Conservation (phyloP, 2,329 filamentous ascomycete genomes). For the Scedosporium boydii region DNA sequence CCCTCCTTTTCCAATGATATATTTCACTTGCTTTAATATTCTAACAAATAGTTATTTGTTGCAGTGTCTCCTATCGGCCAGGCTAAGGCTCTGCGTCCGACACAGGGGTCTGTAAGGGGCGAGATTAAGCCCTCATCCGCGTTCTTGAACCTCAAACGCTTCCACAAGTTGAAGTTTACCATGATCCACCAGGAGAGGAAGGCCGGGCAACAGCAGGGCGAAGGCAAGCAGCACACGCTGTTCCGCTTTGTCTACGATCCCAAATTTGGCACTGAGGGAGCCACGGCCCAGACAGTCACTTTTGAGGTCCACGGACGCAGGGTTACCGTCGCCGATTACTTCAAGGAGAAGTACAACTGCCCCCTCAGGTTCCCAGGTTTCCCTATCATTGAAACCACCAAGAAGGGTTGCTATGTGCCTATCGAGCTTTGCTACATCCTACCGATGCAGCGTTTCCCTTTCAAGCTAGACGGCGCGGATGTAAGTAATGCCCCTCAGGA, state of each 20-base stretch:
- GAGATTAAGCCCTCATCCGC: slow-evolving; percentile 33
- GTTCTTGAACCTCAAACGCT: slow-evolving; percentile 44
- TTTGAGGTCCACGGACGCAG: slow-evolving; percentile 43
- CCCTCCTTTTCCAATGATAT: background rate
- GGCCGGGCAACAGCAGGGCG: slow-evolving; percentile 23
- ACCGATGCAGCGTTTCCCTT: slow-evolving; percentile 50
- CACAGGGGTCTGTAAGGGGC: slow-evolving; percentile 6
- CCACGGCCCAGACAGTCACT: slow-evolving; percentile 38
- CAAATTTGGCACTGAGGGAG: slow-evolving; percentile 34
- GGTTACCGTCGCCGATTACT: slow-evolving; percentile 45
- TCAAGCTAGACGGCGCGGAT: slow-evolving; percentile 46
- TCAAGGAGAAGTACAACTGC: slow-evolving; percentile 42
- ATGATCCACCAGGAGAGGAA: slow-evolving; percentile 36
- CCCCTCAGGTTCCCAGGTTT: slow-evolving; percentile 35
- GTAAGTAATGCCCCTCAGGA: background rate
- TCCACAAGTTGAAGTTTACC: slow-evolving; percentile 46
- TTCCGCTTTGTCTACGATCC: slow-evolving; percentile 38
- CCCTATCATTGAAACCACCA: slow-evolving; percentile 49
- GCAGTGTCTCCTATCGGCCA: background rate
- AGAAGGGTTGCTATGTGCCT: slow-evolving; percentile 42
- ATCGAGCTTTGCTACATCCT: slow-evolving; percentile 49
- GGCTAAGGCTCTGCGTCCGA: background rate
- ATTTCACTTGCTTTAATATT: background rate
- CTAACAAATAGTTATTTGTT: no score
- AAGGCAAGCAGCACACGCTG: slow-evolving; percentile 40